These are phyloP conservation scores for Trichoderma sp. DNA, from an alignment of 2,329 filamentous ascomycete species.

Conservation along the genomic window DNA sequence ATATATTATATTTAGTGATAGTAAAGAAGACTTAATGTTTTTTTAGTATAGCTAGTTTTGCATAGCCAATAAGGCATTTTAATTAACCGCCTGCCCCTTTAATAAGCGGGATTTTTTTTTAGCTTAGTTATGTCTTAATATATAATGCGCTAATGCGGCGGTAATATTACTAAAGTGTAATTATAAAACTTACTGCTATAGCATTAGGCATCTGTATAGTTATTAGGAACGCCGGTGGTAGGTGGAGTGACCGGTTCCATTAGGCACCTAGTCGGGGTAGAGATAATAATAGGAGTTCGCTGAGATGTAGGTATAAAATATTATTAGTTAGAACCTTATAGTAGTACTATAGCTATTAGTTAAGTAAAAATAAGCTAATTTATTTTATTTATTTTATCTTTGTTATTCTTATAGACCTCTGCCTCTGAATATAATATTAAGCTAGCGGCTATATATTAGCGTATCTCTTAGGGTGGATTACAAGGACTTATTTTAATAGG, in stretches of 20 bases:
- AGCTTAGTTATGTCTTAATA: no score
- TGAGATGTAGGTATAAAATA: background rate
- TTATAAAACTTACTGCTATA: no score
- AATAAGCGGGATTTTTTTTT: no score
- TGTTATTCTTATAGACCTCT: background rate
- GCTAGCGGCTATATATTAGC: background rate
- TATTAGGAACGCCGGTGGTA: background rate
- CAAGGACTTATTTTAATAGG: background rate
- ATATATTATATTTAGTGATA: conserved; percentile 8
- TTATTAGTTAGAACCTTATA: background rate
- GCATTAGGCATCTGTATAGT: no score
- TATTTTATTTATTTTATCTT: background rate
- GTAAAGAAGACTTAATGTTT: background rate
- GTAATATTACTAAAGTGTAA: no score
- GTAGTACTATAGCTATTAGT: background rate
- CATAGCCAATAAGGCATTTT: no score
- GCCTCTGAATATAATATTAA: background rate
- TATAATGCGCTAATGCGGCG: no score
- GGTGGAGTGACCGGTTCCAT: background rate
- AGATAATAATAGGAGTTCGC: background rate
- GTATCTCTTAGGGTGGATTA: background rate
- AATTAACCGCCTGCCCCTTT: background rate
- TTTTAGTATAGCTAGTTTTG: background rate
- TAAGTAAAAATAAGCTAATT: background rate
- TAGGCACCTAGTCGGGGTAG: background rate